Base-by-base conservation (phyloP, 345 rosid species). In the Barbarea vulgaris region DNA sequence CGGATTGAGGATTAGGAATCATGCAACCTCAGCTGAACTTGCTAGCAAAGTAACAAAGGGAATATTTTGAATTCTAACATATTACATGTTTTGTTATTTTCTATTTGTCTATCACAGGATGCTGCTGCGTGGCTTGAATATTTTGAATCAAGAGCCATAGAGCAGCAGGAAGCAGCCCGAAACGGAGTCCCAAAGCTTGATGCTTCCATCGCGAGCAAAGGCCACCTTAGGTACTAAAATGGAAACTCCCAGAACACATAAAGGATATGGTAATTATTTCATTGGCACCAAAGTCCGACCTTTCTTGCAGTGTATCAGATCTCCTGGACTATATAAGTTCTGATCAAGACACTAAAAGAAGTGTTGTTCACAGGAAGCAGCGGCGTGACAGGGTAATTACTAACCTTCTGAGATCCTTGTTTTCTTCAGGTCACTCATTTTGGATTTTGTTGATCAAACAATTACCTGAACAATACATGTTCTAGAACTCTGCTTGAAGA, bases 71-170 rank as follows among this genome's bases (percentile, higher is more conserved):
- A 48, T 31, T 56, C 34, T 33, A 56, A 70, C 19, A 70, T 70
- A 30, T 30, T 30, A 18, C 42, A 46, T 57, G 33, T 58, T 57
- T 58, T 19, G 33, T 48, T 47, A 39, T 46, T 5, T 22, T 15
- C 47, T 3, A 42, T 58, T 75, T 67, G 14, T 59, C 47, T 61
- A 30, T 63, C 77, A 65, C 78, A 93, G 98, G 97, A 93, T 82
- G 93, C 98, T 51, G 94, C 91, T 79, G 97, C 96, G 11, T 93
- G 98, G 98, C 98, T 93, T 51, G 98, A 93, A 79, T 88, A 89
- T 77, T 93, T 93, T 74, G 97, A 93, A 79, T 85, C 98, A 33
- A 93, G 85, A 82, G 91, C 91, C 79, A 70, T 86, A 42, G 98
- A 93, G 81, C 98, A 91, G 84, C 98, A 93, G 82, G 97, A 93